phyloP scores from a whole-genome alignment of 495 filamentous ascomycete species.

The Amphirosellinia nigrospora region DNA sequence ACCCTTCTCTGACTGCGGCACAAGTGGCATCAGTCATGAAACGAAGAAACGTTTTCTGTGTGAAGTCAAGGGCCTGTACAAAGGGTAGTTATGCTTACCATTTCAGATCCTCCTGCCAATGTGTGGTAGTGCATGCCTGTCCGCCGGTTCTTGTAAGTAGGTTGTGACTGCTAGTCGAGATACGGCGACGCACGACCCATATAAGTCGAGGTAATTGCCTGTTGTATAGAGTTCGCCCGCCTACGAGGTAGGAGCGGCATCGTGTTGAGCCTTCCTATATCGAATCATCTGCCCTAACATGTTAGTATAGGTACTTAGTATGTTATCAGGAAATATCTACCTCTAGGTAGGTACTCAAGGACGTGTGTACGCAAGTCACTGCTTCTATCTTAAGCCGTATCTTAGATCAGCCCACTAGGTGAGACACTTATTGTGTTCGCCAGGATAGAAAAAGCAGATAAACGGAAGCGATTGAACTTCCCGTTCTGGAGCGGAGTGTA shows the following conservation, averaged over 20 bases:
- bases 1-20: not conserved
- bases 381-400: not conserved
- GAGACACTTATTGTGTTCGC: not conserved
- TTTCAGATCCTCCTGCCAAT: not conserved
- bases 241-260: not conserved
- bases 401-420: not conserved
- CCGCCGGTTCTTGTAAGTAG: not conserved
- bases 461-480: not conserved
- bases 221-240: not conserved
- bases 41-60: too few species aligned
- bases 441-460: not conserved
- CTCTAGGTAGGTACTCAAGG: not conserved
- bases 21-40: not conserved
- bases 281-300: not conserved
- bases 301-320: not conserved
- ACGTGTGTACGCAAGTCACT: not conserved
- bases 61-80: too few species aligned
- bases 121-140: not conserved
- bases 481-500: not conserved
- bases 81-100: too few species aligned
- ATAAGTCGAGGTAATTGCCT: slow-evolving; percentile 3
- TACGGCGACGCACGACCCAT: not conserved
- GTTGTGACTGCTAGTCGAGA: not conserved
- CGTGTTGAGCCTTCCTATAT: slow-evolving; percentile 4
- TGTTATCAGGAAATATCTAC: not conserved